These are phyloP conservation scores for Fusarium poae DNA, from an alignment of 2,329 filamentous ascomycete genomes.

Conservation along the genomic window DNA sequence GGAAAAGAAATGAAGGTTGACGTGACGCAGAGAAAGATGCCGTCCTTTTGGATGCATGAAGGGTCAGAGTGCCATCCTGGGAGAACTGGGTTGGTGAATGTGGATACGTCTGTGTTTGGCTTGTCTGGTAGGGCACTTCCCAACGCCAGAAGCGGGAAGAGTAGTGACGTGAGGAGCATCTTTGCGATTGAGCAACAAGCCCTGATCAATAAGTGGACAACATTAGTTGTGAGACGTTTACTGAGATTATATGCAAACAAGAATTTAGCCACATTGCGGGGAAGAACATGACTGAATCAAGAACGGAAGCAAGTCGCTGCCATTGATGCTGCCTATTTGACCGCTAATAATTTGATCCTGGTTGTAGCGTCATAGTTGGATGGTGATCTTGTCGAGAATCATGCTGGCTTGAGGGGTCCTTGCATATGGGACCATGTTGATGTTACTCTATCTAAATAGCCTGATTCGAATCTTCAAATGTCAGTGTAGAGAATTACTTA, in stretches of 20 bases:
- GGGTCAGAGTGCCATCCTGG: slow-evolving; percentile 66
- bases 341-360: slow-evolving; percentile 13
- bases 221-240: not conserved
- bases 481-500: not conserved
- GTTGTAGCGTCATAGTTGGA: not conserved
- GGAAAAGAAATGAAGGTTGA: slow-evolving; percentile 67
- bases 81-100: slow-evolving; percentile 59
- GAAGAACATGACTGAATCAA: slow-evolving; percentile 3
- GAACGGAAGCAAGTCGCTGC: not conserved
- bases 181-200: not conserved
- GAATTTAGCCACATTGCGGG: slow-evolving; percentile 17
- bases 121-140: slow-evolving; percentile 6
- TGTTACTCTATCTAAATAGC: slow-evolving; percentile 7
- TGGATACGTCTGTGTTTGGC: not conserved
- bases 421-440: not conserved
- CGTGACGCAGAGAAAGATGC: slow-evolving; percentile 65
- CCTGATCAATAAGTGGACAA: not conserved
- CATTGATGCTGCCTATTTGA: slow-evolving; percentile 16
- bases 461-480: slow-evolving; percentile 4
- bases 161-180: slow-evolving; percentile 12
- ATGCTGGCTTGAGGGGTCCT: slow-evolving; percentile 14
- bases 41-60: slow-evolving; percentile 58
- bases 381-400: slow-evolving; percentile 20
- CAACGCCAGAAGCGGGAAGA: slow-evolving; percentile 1
- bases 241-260: not conserved